These are phyloP conservation scores for Butyriboletus regius DNA, from an alignment of 1,284 basidiomycete genomes.

Conservation along the genomic window DNA sequence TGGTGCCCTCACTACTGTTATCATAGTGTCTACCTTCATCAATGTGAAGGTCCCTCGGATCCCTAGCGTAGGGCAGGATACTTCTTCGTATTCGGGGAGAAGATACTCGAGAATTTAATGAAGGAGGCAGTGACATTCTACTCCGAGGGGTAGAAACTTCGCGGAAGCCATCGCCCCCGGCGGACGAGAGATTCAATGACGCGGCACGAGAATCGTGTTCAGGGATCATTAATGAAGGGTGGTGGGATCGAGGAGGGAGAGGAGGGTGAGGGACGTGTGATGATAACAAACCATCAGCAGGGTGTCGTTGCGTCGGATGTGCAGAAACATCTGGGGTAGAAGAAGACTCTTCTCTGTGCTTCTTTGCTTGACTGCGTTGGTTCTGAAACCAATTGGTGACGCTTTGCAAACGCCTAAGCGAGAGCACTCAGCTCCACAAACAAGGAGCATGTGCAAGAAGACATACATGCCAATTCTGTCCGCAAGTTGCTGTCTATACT, in stretches of 20 bases:
- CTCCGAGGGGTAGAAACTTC: constrained; percentile 26
- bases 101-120: constrained; percentile 24
- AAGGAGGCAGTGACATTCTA: constrained; percentile 30
- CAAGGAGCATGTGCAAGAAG: constrained; percentile 5
- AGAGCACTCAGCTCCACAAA: constrained; percentile 16
- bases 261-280: constrained; percentile 22
- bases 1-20: constrained; percentile 17
- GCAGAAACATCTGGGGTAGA: constrained; percentile 25
- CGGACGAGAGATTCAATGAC: constrained; percentile 27
- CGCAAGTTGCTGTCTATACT: constrained; percentile 57
- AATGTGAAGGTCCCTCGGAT: constrained; percentile 23
- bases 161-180: constrained; percentile 21
- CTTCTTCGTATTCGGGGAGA: constrained; percentile 40
- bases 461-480: constrained; percentile 66
- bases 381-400: constrained; percentile 81
- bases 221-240: constrained; percentile 30
- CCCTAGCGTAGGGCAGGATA: constrained; percentile 40
- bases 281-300: constrained; percentile 3
- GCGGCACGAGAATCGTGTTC: constrained; percentile 17
- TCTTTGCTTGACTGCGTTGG: constrained; percentile 64
- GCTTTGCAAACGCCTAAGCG: constrained; percentile 60
- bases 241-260: constrained; percentile 42
- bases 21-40: constrained; percentile 32
- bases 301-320: constrained; percentile 22
- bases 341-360: constrained; percentile 47